Conservation (phyloP, 257 asterid species). For the Solanum pennellii region DNA sequence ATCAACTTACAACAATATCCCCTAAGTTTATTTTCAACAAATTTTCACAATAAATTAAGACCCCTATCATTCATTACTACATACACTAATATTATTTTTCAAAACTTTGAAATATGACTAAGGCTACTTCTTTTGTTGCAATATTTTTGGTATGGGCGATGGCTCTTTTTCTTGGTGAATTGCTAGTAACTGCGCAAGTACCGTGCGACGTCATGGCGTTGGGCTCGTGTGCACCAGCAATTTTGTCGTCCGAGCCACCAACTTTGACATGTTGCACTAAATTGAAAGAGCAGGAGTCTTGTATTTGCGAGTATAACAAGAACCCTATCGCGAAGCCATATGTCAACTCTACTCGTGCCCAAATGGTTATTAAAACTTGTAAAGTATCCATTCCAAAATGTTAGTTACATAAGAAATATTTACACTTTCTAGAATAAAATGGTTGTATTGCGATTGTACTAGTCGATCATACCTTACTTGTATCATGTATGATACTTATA, state of each 20-base stretch:
- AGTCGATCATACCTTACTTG: background rate
- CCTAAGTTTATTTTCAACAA: background rate
- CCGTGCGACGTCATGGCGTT: background rate
- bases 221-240: background rate
- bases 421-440: background rate
- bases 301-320: constrained; percentile 13
- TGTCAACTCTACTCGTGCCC: constrained; percentile 8
- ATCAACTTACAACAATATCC: no score
- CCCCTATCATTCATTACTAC: background rate
- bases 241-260: background rate
- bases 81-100: background rate
- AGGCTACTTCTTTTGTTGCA: background rate
- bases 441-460: background rate
- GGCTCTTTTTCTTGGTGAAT: background rate
- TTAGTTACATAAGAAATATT: background rate
- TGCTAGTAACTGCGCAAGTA: constrained; percentile 2
- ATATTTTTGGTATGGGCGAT: background rate
- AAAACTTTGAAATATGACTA: background rate
- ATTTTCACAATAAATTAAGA: background rate
- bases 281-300: constrained; percentile 15
- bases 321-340: background rate
- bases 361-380: constrained; percentile 1
- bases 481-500: no score
- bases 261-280: constrained; percentile 2
- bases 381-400: constrained; percentile 2